A percentile compares a stretch with the other conserved stretches of the same genome.
These are phyloP conservation scores for Cutaneotrichosporon arboriforme DNA, from an alignment of 1,284 basidiomycete genomes.

Conservation along the genomic window DNA sequence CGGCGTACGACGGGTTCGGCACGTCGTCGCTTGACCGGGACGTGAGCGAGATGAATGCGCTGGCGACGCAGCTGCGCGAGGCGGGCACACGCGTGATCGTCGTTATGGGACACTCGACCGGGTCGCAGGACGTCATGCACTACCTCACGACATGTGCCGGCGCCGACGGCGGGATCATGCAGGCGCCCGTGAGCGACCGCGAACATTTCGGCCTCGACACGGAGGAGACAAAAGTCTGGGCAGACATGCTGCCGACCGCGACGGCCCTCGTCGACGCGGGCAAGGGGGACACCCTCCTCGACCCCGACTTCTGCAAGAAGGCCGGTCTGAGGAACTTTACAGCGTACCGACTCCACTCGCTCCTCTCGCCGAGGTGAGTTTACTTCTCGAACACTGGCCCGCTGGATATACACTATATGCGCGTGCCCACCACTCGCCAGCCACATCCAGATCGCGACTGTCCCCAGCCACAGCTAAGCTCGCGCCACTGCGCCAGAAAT, in stretches of 20 bases:
- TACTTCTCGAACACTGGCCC: too few relatives aligned
- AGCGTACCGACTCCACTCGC: slow-evolving; percentile 37
- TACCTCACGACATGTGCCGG: slow-evolving; percentile 32
- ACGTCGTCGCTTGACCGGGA: slow-evolving; percentile 37
- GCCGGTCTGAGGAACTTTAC: slow-evolving; percentile 26
- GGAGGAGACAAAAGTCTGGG: slow-evolving; percentile 14
- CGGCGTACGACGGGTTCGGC: slow-evolving; percentile 40
- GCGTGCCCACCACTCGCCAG: too few relatives aligned
- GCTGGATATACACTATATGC: too few relatives aligned
- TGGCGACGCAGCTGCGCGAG: slow-evolving; percentile 34
- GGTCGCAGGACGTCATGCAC: slow-evolving; percentile 46
- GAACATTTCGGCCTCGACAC: slow-evolving; percentile 28
- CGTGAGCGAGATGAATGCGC: slow-evolving; percentile 33
- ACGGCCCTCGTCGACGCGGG: slow-evolving; percentile 32
- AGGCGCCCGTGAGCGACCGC: slow-evolving; percentile 46
- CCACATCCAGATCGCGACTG: too few relatives aligned
- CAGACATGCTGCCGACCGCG: slow-evolving; percentile 19
- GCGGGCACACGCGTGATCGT: slow-evolving; percentile 33
- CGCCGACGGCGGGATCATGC: slow-evolving; percentile 46
- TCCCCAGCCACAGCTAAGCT: too few relatives aligned
- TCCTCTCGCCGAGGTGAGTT: slow-evolving; percentile 20
- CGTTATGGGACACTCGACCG: slow-evolving; percentile 48
- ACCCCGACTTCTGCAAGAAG: slow-evolving; percentile 21
- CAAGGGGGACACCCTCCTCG: slow-evolving; percentile 26
- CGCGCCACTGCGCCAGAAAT: too few relatives aligned